Conservation (phyloP, 2,329 filamentous ascomycete genomes). For the Fusarium foetens region DNA sequence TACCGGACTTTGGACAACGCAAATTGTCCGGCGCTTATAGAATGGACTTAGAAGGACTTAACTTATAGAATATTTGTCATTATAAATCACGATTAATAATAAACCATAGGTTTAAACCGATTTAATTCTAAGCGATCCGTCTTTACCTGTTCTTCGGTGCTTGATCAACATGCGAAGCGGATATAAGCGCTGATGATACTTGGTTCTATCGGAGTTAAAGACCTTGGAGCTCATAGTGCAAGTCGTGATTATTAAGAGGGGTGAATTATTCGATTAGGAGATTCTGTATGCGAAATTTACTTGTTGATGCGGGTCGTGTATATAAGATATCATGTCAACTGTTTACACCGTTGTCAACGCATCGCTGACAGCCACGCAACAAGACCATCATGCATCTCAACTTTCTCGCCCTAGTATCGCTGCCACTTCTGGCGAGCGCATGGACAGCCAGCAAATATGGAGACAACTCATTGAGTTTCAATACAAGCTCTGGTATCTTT, state of each 20-base stretch:
- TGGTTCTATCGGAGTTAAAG: conserved; percentile 26
- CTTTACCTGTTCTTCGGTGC: too few relatives aligned
- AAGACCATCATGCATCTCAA: conserved; percentile 3
- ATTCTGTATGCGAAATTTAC: fast-evolving
- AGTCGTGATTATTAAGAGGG: background rate
- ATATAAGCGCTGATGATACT: background rate
- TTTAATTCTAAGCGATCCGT: background rate
- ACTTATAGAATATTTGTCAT: background rate
- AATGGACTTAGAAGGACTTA: conserved; percentile 3
- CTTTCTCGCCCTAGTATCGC: background rate
- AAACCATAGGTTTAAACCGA: fast-evolving
- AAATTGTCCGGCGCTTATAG: conserved; percentile 13
- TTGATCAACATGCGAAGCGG: background rate
- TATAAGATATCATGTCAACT: background rate
- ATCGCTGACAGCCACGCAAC: too few relatives aligned
- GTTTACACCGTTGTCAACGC: too few relatives aligned
- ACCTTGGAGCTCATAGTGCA: fast-evolving
- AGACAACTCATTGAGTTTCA: background rate
- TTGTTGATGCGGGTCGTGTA: background rate
- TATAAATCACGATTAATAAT: background rate
- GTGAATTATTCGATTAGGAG: fast-evolving
- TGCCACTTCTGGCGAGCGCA: background rate
- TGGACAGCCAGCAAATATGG: background rate
- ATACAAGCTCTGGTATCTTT: conserved; percentile 33
- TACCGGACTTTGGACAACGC: conserved; percentile 30